These are phyloP conservation scores for Gastrolobium villosum DNA, from an alignment of 306 rosid genomes.

Conservation along the genomic window DNA sequence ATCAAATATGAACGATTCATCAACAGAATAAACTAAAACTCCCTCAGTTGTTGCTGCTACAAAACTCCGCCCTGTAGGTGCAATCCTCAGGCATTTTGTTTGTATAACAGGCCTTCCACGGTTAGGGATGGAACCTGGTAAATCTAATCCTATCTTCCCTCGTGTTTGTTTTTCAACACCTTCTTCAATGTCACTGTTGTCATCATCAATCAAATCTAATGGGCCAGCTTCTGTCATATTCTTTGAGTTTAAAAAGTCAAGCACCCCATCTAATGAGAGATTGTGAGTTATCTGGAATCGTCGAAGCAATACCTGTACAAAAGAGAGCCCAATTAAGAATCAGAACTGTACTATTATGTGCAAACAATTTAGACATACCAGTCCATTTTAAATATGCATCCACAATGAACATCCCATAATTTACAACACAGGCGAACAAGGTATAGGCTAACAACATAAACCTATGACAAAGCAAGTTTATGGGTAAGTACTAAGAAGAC, in stretches of 20 bases:
- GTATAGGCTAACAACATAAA: neutral
- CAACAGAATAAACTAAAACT: slow-evolving; percentile 86
- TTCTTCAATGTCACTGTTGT: slow-evolving; percentile 76
- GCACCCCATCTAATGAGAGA: slow-evolving; percentile 96
- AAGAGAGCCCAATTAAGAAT: slow-evolving; percentile 43
- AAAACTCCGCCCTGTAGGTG: slow-evolving; percentile 96
- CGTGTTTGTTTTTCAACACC: slow-evolving; percentile 87
- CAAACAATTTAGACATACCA: slow-evolving; percentile 11
- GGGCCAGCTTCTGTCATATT: slow-evolving; percentile 97
- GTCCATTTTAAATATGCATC: slow-evolving; percentile 24
- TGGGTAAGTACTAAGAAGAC: too few relatives aligned
- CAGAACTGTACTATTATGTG: neutral
- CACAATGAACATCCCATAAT: neutral
- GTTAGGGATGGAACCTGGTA: slow-evolving; percentile 91
- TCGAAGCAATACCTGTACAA: slow-evolving; percentile 76
- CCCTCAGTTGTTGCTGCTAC: slow-evolving; percentile 97
- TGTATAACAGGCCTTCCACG: slow-evolving; percentile 83
- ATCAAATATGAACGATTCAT: slow-evolving; percentile 90
- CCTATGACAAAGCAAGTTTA: neutral
- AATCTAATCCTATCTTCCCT: slow-evolving; percentile 70
- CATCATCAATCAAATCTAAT: slow-evolving; percentile 87
- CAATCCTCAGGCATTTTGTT: slow-evolving; percentile 87
- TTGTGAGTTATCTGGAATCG: slow-evolving; percentile 91
- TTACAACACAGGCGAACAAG: neutral
- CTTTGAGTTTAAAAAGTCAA: slow-evolving; percentile 88